phyloP scores from a whole-genome alignment of 2,329 filamentous ascomycete genomes.

The Penicillium sp. region DNA sequence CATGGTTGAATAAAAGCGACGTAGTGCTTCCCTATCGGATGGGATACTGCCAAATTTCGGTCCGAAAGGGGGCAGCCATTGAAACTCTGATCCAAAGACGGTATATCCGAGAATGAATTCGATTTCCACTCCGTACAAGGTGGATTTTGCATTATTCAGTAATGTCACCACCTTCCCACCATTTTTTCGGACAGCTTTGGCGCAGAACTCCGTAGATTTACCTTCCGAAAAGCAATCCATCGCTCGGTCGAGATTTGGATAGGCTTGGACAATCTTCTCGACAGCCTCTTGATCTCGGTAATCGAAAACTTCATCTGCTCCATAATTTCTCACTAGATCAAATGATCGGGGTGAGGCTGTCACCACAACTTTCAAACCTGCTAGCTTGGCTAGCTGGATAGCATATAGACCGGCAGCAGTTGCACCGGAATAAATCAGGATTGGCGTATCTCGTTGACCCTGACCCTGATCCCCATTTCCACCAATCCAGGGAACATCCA shows the following conservation, averaged over 20 bases:
- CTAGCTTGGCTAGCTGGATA: conserved; percentile 37
- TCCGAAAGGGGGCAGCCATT: conserved; percentile 16
- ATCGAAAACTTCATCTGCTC: conserved; percentile 19
- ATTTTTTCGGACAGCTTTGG: conserved; percentile 12
- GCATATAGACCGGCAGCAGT: conserved; percentile 24
- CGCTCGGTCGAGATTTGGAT: conserved; percentile 16
- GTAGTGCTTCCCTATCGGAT: conserved; percentile 13
- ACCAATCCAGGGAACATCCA: conserved; percentile 32
- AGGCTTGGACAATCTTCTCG: conserved; percentile 13
- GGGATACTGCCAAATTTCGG: conserved; percentile 15
- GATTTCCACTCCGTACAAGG: conserved; percentile 12
- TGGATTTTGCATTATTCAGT: conserved; percentile 10
- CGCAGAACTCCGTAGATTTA: conserved; percentile 15
- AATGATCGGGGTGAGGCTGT: conserved; percentile 12
- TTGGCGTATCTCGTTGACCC: background rate
- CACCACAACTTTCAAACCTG: conserved; percentile 27
- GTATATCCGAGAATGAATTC: conserved; percentile 17
- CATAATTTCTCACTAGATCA: conserved; percentile 17
- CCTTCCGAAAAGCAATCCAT: conserved; percentile 23
- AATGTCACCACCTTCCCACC: conserved; percentile 17
- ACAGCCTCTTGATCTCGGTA: conserved; percentile 16
- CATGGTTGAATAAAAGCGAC: conserved; percentile 15
- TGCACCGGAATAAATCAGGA: conserved; percentile 19
- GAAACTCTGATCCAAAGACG: conserved; percentile 16
- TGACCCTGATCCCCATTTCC: conserved; percentile 15